Conservation (phyloP, 495 filamentous ascomycete species). For the Hyaloscypha hepaticicola region DNA sequence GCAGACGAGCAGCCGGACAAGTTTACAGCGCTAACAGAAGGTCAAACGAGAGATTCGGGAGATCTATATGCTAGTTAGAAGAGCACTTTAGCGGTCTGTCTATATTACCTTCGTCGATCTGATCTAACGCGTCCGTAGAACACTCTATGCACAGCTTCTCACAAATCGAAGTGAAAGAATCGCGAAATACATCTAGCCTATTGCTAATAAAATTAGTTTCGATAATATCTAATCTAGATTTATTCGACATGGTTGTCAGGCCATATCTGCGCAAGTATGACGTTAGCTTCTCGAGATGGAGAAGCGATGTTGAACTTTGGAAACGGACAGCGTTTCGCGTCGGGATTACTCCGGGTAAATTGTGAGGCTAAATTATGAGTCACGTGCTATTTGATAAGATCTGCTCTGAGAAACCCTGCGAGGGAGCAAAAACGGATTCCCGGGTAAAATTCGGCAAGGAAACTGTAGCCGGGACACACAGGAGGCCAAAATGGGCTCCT, state of each 20-base stretch:
- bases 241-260: slow-evolving; percentile 14
- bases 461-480: too few relatives aligned
- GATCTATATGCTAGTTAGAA: slow-evolving; percentile 2
- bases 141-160: slow-evolving; percentile 4
- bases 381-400: too few relatives aligned
- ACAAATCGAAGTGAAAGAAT: slow-evolving; percentile 18
- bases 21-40: slow-evolving; percentile 9
- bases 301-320: too few relatives aligned
- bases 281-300: too few relatives aligned
- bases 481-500: too few relatives aligned
- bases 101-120: slow-evolving; percentile 16
- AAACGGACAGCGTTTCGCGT: too few relatives aligned
- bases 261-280: slow-evolving; percentile 14
- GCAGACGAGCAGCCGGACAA: not conserved
- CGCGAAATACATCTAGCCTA: slow-evolving; percentile 13
- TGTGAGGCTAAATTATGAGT: too few relatives aligned
- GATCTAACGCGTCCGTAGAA: slow-evolving; percentile 9
- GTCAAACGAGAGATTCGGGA: slow-evolving; percentile 4
- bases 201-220: slow-evolving; percentile 14
- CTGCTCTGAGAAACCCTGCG: too few relatives aligned
- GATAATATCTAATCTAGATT: slow-evolving; percentile 21
- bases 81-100: slow-evolving; percentile 7
- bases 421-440: too few relatives aligned
- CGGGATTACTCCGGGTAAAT: too few relatives aligned
- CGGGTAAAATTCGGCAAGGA: too few relatives aligned